Percentiles rank a stretch among this genome's conserved stretches.
phyloP scores from a whole-genome alignment of 495 filamentous ascomycete species.

The Penicillium bialowiezense region DNA sequence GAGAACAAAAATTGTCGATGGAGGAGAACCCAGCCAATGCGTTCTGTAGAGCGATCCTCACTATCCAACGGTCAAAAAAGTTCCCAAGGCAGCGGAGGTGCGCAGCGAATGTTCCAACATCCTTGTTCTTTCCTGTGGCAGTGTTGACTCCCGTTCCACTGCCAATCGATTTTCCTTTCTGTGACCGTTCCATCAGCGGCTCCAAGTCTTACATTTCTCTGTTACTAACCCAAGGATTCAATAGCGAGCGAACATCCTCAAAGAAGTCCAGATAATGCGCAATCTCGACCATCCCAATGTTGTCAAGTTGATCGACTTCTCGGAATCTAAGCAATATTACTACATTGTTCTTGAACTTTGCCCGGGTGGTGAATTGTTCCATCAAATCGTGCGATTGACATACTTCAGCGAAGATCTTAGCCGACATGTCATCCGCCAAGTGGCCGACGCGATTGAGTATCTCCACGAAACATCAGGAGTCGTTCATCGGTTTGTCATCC shows the following conservation, averaged over 20 bases:
- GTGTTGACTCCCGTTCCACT: constrained; percentile 4
- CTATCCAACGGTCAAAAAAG: constrained; percentile 93
- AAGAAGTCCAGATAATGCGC: constrained; percentile 99
- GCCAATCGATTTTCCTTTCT: neutral
- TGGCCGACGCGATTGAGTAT: constrained; percentile 90
- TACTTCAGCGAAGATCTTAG: constrained; percentile 97
- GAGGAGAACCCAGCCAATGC: constrained; percentile 36
- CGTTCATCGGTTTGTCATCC: constrained; percentile 81
- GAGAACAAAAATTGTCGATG: too few species aligned
- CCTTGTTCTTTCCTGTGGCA: constrained; percentile 14
- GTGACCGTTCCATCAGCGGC: neutral
- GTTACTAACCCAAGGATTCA: constrained; percentile 13
- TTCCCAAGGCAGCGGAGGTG: constrained; percentile 96
- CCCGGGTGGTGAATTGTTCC: constrained; percentile 93
- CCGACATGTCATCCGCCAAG: constrained; percentile 89
- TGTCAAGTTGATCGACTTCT: constrained; percentile 87
- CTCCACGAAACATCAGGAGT: constrained; percentile 92
- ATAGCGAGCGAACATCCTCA: constrained; percentile 93
- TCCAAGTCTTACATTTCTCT: neutral
- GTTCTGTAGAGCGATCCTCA: constrained; percentile 64
- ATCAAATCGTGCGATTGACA: constrained; percentile 96
- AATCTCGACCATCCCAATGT: constrained; percentile 94
- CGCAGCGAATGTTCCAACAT: constrained; percentile 50
- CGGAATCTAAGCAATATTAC: constrained; percentile 91
- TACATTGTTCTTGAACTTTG: constrained; percentile 96